Conservation (phyloP, 2,329 filamentous ascomycete genomes). For the Nakataea oryzae region DNA sequence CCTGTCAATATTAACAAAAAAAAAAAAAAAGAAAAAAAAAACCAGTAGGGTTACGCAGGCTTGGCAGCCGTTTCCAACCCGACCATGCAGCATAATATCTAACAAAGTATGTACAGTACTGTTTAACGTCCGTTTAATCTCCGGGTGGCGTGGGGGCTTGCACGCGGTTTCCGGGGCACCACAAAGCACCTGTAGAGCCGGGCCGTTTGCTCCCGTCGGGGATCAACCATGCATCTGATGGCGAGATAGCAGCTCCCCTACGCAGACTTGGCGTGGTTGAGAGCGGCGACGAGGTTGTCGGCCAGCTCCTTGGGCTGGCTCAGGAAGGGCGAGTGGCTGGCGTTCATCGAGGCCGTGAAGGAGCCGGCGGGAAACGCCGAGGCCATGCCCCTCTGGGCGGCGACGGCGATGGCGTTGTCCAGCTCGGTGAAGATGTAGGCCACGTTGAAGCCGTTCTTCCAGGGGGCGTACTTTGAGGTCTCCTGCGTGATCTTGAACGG, state of each 20-base stretch:
- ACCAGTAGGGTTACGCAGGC: too few relatives aligned
- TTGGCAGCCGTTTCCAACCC: too few relatives aligned
- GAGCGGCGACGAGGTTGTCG: constrained; percentile 23
- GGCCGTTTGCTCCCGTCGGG: too few relatives aligned
- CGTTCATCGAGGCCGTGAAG: constrained; percentile 15
- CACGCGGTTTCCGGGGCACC: too few relatives aligned
- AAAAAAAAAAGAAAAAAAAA: too few relatives aligned
- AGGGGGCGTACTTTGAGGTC: constrained; percentile 5
- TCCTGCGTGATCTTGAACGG: constrained; percentile 2
- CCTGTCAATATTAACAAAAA: too few relatives aligned
- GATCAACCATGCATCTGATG: too few relatives aligned
- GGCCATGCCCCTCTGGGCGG: constrained; percentile 3
- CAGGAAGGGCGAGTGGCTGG: constrained; percentile 39
- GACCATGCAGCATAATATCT: too few relatives aligned
- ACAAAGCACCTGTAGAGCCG: too few relatives aligned
- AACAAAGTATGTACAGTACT: too few relatives aligned
- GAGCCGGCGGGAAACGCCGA: constrained; percentile 3
- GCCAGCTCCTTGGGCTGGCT: constrained; percentile 30
- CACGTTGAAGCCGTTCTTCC: constrained; percentile 4
- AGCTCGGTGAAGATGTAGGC: constrained; percentile 5
- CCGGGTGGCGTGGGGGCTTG: too few relatives aligned
- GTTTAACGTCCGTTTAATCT: too few relatives aligned
- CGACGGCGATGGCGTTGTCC: constrained; percentile 5
- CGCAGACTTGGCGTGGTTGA: background rate
- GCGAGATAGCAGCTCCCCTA: background rate